These are phyloP conservation scores for Hemisphaericaspora xylanilytica DNA, from an alignment of 1,139 yeast genomes.

Conservation along the genomic window DNA sequence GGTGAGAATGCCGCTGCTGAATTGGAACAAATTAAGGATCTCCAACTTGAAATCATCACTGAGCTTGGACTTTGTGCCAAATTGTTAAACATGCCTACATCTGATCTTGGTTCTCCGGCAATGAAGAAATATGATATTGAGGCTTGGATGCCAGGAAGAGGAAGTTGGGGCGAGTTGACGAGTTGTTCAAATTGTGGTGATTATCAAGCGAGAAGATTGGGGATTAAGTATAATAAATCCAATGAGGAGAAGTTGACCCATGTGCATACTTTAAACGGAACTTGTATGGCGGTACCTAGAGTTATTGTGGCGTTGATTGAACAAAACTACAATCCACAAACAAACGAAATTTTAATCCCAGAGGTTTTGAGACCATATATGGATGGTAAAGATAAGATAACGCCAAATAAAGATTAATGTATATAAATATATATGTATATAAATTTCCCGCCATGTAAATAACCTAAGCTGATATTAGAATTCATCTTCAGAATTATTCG, in stretches of 20 bases:
- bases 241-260: slow-evolving; percentile 33
- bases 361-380: slow-evolving; percentile 62
- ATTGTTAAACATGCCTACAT: slow-evolving; percentile 83
- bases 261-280: slow-evolving; percentile 88
- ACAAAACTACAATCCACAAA: slow-evolving; percentile 65
- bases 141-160: slow-evolving; percentile 98
- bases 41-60: slow-evolving; percentile 63
- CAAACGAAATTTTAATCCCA: slow-evolving; percentile 63
- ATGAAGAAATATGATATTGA: slow-evolving; percentile 89
- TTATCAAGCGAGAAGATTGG: slow-evolving; percentile 82
- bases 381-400: slow-evolving; percentile 53
- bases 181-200: slow-evolving; percentile 93
- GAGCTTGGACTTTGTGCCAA: slow-evolving; percentile 79
- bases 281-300: slow-evolving; percentile 94
- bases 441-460: slow-evolving; percentile 4
- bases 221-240: slow-evolving; percentile 49
- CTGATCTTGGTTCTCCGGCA: slow-evolving; percentile 94
- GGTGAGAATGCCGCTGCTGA: slow-evolving; percentile 46
- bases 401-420: slow-evolving; percentile 14
- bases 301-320: slow-evolving; percentile 86
- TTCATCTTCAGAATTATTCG: slow-evolving; percentile 27
- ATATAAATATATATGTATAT: slow-evolving; percentile 9
- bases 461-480: slow-evolving; percentile 6
- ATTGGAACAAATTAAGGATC: slow-evolving; percentile 57
- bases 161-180: slow-evolving; percentile 88